Conservation (phyloP, 306 rosid genomes). For the Cucurbita ficifolia region DNA sequence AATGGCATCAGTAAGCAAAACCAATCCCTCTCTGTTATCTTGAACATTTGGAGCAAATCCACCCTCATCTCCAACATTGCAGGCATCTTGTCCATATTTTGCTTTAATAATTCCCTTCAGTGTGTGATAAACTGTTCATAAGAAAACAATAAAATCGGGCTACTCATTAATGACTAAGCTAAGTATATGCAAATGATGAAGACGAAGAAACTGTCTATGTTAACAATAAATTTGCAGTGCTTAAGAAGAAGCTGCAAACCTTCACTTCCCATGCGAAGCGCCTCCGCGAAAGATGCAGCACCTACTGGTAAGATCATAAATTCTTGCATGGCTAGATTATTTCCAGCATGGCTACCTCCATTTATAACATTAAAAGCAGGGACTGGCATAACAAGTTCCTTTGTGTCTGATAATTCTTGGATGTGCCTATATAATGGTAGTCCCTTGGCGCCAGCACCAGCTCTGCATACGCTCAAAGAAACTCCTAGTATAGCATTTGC, state of each 20-base stretch:
- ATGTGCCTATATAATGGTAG: slow-evolving; percentile 82
- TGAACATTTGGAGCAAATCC: slow-evolving; percentile 99
- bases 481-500: slow-evolving; percentile 98
- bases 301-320: slow-evolving; percentile 94
- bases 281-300: slow-evolving; percentile 83
- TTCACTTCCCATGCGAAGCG: slow-evolving; percentile 93
- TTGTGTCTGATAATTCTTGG: slow-evolving; percentile 73
- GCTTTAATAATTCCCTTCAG: slow-evolving; percentile 89
- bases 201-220: not conserved
- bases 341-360: slow-evolving; percentile 97
- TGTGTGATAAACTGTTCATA: slow-evolving; percentile 58
- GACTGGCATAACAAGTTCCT: slow-evolving; percentile 94
- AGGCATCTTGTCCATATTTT: slow-evolving; percentile 97
- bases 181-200: not conserved
- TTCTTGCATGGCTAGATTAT: slow-evolving; percentile 95
- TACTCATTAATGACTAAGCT: not conserved
- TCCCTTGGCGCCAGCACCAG: slow-evolving; percentile 93
- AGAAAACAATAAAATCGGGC: not conserved
- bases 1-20: slow-evolving; percentile 88
- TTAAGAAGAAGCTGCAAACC: slow-evolving; percentile 32
- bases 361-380: slow-evolving; percentile 98
- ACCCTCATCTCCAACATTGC: slow-evolving; percentile 98
- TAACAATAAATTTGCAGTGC: not conserved
- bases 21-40: slow-evolving; percentile 88
- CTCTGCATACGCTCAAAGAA: slow-evolving; percentile 83